Evolutionary conservation across 768 basidiomycete species (phyloP).

Genomic region (Strobilomyces echinocephalus): DNA sequence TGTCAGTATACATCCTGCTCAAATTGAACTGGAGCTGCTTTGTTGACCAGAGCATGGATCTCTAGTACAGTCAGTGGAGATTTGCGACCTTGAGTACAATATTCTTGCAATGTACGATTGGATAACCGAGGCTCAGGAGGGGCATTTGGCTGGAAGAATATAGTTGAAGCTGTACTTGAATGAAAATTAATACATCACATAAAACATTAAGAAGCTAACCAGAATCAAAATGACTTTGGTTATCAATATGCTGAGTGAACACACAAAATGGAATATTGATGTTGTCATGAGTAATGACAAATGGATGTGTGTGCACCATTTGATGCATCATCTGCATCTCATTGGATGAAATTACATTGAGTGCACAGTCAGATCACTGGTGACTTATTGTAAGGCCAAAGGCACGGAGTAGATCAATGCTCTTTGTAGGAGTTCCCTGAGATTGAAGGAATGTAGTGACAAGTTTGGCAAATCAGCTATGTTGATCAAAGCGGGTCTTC

Average conservation of each 20-base stretch:
- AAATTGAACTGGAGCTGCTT: too few relatives aligned
- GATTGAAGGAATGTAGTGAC: background rate
- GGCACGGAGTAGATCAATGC: background rate
- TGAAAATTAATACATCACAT: too few relatives aligned
- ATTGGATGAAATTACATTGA: background rate
- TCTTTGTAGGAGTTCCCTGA: background rate
- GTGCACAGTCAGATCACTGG: background rate
- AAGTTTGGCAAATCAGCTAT: background rate
- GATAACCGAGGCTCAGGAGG: background rate
- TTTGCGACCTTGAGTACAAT: too few relatives aligned
- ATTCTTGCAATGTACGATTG: too few relatives aligned
- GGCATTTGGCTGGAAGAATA: conserved; percentile 28
- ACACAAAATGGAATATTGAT: conserved; percentile 30
- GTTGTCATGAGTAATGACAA: background rate
- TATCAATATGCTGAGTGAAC: conserved; percentile 36
- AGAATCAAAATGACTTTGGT: conserved; percentile 32
- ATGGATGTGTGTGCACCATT: background rate
- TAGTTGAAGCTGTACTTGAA: conserved; percentile 26
- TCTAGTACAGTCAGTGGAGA: too few relatives aligned
- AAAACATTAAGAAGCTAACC: conserved; percentile 9
- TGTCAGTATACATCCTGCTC: conserved; percentile 2
- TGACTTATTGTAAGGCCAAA: background rate
- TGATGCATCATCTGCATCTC: background rate
- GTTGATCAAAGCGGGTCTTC: background rate
- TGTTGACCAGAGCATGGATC: too few relatives aligned